These are phyloP conservation scores for Stentor roeselii DNA, from an alignment of 73 alveolate species.

Conservation along the genomic window DNA sequence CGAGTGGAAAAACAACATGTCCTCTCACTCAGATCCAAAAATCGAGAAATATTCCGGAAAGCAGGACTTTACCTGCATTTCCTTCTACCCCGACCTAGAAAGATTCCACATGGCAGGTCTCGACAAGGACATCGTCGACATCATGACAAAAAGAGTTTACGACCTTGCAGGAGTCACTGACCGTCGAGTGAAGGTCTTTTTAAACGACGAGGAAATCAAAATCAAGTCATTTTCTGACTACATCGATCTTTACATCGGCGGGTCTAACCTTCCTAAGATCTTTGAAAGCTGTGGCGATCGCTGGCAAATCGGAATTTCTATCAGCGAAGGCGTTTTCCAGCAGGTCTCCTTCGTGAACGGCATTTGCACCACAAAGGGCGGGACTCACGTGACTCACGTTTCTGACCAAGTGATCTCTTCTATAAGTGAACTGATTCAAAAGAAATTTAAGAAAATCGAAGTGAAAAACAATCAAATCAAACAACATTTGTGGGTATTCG, in stretches of 20 bases:
- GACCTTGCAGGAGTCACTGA: constrained; percentile 98
- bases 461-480: constrained; percentile 87
- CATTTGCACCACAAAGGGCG: constrained; percentile 95
- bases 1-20: constrained; percentile 87
- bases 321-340: constrained; percentile 94
- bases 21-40: constrained; percentile 70
- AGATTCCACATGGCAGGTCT: constrained; percentile 89
- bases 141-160: constrained; percentile 91
- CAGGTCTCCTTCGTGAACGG: constrained; percentile 97
- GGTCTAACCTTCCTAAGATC: constrained; percentile 52
- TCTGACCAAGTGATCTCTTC: constrained; percentile 89
- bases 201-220: constrained; percentile 76
- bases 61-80: constrained; percentile 81
- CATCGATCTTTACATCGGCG: constrained; percentile 84
- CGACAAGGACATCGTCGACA: constrained; percentile 89
- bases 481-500: constrained; percentile 92
- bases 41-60: constrained; percentile 55
- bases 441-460: constrained; percentile 75
- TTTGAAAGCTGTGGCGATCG: constrained; percentile 76
- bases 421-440: constrained; percentile 53
- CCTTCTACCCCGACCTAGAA: constrained; percentile 95
- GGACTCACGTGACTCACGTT: constrained; percentile 96
- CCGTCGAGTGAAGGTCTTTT: constrained; percentile 74
- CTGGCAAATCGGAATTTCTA: constrained; percentile 95
- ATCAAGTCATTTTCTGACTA: constrained; percentile 77